Base-by-base conservation (phyloP, 2,329 filamentous ascomycete species). In the Tolypocladium cylindrosporum region DNA sequence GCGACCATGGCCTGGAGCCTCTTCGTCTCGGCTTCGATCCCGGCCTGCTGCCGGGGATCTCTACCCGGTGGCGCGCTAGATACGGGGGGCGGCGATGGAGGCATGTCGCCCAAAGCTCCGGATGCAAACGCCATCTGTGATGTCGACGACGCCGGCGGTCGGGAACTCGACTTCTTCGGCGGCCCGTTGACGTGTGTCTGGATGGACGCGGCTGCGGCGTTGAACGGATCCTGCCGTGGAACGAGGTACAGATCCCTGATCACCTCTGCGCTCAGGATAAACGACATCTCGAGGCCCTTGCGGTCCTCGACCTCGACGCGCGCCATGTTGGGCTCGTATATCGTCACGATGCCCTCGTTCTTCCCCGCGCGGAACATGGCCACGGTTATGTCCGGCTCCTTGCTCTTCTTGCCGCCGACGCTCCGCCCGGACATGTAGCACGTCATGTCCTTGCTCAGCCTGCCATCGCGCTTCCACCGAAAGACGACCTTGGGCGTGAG, bases 301-400 rank as follows among this genome's bases (percentile, higher is more conserved):
- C 88, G 85, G 72, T 99, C 94, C 71, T 99, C 91, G 61, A 97
- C 85, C 50, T 97, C 92, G 13, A 97, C 88, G 8, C 94, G 82
- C 61, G 88, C 87, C 68, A 97, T 79, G 69, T 97, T 97, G 6
- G 93, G 90, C 72, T 99, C 90, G 75, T 97, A 97, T 48, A 99
- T 81, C 2, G 92, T 96, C 59, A 97, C 74, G 37, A 72, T 69
- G 41, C 74, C 76, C 65, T 92, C 89, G 54, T 77, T 74, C 64
- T 84, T 87, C 34, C 87, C 78, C 21, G 82, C 81, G 63, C 88
- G 86, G 77, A 92, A 96, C 65, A 97, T 82, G 2, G 91, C 91
- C n/a, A 97, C 81, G 0, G 91, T 92, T 64, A 97, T 97, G 72
- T 97, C 94, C 0, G 94, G 93, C 70, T 99, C 94, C 69, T 90